Conservation (phyloP, 1,139 yeast genomes). For the Blastobotrys persicus region DNA sequence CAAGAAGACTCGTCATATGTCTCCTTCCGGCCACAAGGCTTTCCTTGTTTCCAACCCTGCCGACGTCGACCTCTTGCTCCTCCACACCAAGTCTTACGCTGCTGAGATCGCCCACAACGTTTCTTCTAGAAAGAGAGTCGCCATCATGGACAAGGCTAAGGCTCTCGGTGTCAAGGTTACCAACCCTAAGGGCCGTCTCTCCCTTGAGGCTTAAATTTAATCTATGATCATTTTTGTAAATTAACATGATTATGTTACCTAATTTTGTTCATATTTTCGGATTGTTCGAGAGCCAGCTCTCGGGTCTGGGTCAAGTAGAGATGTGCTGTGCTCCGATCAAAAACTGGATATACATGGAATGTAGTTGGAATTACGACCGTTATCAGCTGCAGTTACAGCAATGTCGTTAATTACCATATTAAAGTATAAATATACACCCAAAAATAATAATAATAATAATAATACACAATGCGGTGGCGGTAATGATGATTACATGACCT, state of each 20-base stretch:
- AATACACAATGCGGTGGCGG: too few relatives aligned
- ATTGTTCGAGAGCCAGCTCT: neutral
- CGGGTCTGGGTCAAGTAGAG: too few relatives aligned
- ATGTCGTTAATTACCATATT: too few relatives aligned
- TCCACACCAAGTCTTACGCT: slow-evolving; percentile 98
- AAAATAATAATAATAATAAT: too few relatives aligned
- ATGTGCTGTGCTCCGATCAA: too few relatives aligned
- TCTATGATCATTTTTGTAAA: slow-evolving; percentile 27
- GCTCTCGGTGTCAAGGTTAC: slow-evolving; percentile 98
- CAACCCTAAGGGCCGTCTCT: slow-evolving; percentile 98
- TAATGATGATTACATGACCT: too few relatives aligned
- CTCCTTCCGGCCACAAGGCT: slow-evolving; percentile 98
- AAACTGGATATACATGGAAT: too few relatives aligned
- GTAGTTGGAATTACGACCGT: too few relatives aligned
- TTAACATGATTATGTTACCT: slow-evolving; percentile 11
- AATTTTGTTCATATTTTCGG: neutral
- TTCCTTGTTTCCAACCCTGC: slow-evolving; percentile 88
- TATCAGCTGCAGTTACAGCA: too few relatives aligned
- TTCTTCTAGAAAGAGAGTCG: slow-evolving; percentile 97
- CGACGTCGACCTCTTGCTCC: slow-evolving; percentile 92
- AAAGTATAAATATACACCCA: too few relatives aligned
- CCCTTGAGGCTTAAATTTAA: slow-evolving; percentile 79
- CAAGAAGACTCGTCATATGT: slow-evolving; percentile 96
- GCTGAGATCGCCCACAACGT: slow-evolving; percentile 99
- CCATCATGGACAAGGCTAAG: slow-evolving; percentile 94